Evolutionary conservation across 805 yeast species (phyloP).

Genomic region (Zygosaccharomyces lentus): DNA sequence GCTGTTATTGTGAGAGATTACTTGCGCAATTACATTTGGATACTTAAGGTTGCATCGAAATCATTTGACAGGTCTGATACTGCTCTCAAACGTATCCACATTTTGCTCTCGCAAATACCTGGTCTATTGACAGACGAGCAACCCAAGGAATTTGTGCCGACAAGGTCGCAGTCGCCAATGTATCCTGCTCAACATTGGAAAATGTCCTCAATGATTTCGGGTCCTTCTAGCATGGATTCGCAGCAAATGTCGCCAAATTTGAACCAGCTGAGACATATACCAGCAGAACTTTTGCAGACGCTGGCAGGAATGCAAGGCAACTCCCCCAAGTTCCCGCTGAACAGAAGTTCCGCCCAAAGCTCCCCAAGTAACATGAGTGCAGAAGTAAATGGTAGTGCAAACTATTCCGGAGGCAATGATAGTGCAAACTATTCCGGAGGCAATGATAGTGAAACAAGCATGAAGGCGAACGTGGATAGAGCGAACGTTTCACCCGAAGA

Average conservation of each 20-base stretch:
- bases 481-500: neutral
- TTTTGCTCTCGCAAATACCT: slow-evolving; percentile 70
- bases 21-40: slow-evolving; percentile 72
- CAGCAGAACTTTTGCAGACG: slow-evolving; percentile 20
- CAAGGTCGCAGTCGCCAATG: slow-evolving; percentile 24
- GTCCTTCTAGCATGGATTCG: slow-evolving; percentile 8
- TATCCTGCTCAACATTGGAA: slow-evolving; percentile 16
- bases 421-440: slow-evolving; percentile 2
- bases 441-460: slow-evolving; percentile 2
- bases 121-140: slow-evolving; percentile 43
- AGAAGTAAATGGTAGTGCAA: slow-evolving; percentile 1
- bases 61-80: slow-evolving; percentile 75
- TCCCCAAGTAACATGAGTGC: slow-evolving; percentile 1
- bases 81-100: slow-evolving; percentile 68
- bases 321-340: slow-evolving; percentile 11
- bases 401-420: slow-evolving; percentile 1
- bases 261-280: slow-evolving; percentile 20
- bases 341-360: slow-evolving; percentile 5
- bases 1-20: slow-evolving; percentile 59
- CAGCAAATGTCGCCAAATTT: slow-evolving; percentile 13
- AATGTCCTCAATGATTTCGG: slow-evolving; percentile 3
- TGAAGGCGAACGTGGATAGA: neutral
- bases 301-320: slow-evolving; percentile 18
- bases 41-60: slow-evolving; percentile 65
- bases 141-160: slow-evolving; percentile 16